A percentile compares a stretch with the other conserved stretches of the same genome.
Evolutionary conservation across 108 stramenopile species (phyloP).

Genomic region (Hondaea fermentalgiana): DNA sequence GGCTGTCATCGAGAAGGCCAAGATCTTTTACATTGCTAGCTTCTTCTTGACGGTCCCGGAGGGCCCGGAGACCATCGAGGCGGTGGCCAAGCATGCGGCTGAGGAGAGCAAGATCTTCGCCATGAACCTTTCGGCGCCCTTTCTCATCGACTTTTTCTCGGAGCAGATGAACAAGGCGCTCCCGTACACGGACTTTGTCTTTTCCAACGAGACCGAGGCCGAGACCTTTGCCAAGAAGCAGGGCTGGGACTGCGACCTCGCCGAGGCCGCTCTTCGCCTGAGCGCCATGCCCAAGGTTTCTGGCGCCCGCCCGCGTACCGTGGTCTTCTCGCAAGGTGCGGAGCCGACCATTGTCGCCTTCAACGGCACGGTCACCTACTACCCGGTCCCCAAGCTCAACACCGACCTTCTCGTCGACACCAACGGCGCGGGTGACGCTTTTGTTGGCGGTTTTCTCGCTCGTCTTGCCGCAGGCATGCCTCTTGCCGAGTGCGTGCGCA

Average conservation of each 20-base stretch:
- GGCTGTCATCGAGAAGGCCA: conserved; percentile 73
- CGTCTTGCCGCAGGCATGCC: conserved; percentile 64
- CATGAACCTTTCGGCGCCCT: conserved; percentile 95
- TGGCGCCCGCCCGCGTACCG: conserved; percentile 64
- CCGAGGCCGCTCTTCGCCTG: conserved; percentile 77
- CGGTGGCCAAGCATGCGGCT: conserved; percentile 76
- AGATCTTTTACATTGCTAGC: conserved; percentile 86
- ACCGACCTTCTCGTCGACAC: conserved; percentile 89
- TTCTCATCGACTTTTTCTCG: conserved; percentile 94
- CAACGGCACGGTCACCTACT: conserved; percentile 75
- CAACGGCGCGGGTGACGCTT: conserved; percentile 98
- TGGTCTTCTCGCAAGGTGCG: conserved; percentile 94
- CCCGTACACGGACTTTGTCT: conserved; percentile 90
- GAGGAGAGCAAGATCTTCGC: conserved; percentile 76
- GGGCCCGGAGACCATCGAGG: conserved; percentile 75
- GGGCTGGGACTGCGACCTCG: conserved; percentile 70
- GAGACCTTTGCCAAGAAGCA: conserved; percentile 88
- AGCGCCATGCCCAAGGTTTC: conserved; percentile 77
- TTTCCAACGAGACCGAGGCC: conserved; percentile 98
- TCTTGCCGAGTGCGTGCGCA: conserved; percentile 80
- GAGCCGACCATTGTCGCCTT: conserved; percentile 84
- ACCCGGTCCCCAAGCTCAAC: conserved; percentile 64
- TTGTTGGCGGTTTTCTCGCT: conserved; percentile 95
- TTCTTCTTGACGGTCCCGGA: conserved; percentile 95
- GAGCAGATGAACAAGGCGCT: conserved; percentile 83